Base-by-base conservation (phyloP, 371 early-diverging fungal genomes). In the Rhizopus microsporus region DNA sequence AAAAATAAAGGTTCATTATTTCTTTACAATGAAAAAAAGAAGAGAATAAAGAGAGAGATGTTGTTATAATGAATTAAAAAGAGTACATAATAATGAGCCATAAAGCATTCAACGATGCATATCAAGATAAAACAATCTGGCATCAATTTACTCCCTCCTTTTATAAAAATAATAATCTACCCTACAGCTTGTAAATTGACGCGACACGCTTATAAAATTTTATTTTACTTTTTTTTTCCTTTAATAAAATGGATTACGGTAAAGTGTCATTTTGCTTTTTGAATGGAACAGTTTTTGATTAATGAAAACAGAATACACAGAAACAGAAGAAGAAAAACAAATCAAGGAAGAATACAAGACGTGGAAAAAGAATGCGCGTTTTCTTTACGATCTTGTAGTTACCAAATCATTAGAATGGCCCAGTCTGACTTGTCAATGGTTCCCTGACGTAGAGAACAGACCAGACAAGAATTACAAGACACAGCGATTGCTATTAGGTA, bases 291-390 rank as follows among this genome's bases (percentile, higher is more conserved):
- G 4, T 6, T 16, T 4, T 7, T 35, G 38, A 15, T 37, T 34
- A 8, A 45, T 31, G n/a, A 5, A 10, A 31, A 15, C 5, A 54
- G 44, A 54, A 44, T 44, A 45, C 7, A 45, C 15, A 31, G 12
- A 43, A 7, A 15, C 3, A 17, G 49, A 57, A 17, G 53, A 90
- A 65, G 92, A 95, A 69, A 91, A 90, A 68, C 69, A 85, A 34
- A 92, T 96, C 60, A 90, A 93, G 59, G 94, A 95, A 71, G 99
- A 99, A 65, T 96, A 97, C 81, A 91, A 93, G 68, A 80, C 93
- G 59, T 99, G 99, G 99, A 97, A 98, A 73, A 98, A 98, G 83
- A 99, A 99, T 77, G 90, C 95, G 6, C 99, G 98, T 31, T 96
- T 96, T 66, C 85, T 99, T 12, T 99, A 99, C 71, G 99, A 99